Base-by-base conservation (phyloP, 1,284 basidiomycete genomes). In the Apiotrichum sp. region DNA sequence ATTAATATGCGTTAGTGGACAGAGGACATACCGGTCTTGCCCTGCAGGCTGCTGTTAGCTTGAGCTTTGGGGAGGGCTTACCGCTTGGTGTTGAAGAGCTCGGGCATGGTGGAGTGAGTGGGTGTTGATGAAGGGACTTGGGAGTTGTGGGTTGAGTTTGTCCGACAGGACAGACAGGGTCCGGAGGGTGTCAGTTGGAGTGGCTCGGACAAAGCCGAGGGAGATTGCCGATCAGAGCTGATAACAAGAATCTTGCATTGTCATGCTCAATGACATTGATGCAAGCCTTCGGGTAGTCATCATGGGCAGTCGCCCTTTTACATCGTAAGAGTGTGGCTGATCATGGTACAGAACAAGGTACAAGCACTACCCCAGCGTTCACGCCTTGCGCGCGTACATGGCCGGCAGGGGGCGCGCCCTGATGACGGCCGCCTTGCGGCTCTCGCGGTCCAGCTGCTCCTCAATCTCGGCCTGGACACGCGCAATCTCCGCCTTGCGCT, bases 401-500 rank as follows among this genome's bases (percentile, higher is more conserved):
- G 47, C 58, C n/a, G 71, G 71, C 41, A 73, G 52, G 10, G 67
- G 68, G 22, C 64, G 59, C 1, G 71, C 65, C 50, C 68, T 62
- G 22, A 70, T 59, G 8, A 71, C 62, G 8, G 64, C 66, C 53
- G 64, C 63, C 44, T 61, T 64, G 47, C 71, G 64, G 14, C 50
- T 54, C 51, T 53, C 31, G 51, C 43, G 36, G 47, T 66, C 66
- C 34, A 52, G 49, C 46, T 65, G 59, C 32, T 67, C 65, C 52
- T 71, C 68, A 40, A 66, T 48, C 34, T 62, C 52, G 7, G 58
- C 53, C 31, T 56, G 62, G 39, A 57, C 47, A 11, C 56, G 52
- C 40, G 45, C 58, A 9, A 51, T 34, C 51, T 55, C 52, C 14
- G 56, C 59, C 16, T 65, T 62, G 16, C 58, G 55, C 43, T 55